Percentiles rank a stretch among this genome's conserved stretches.
These are phyloP conservation scores for Hypoxylon sp. DNA, from an alignment of 2,329 filamentous ascomycete species.

Conservation along the genomic window DNA sequence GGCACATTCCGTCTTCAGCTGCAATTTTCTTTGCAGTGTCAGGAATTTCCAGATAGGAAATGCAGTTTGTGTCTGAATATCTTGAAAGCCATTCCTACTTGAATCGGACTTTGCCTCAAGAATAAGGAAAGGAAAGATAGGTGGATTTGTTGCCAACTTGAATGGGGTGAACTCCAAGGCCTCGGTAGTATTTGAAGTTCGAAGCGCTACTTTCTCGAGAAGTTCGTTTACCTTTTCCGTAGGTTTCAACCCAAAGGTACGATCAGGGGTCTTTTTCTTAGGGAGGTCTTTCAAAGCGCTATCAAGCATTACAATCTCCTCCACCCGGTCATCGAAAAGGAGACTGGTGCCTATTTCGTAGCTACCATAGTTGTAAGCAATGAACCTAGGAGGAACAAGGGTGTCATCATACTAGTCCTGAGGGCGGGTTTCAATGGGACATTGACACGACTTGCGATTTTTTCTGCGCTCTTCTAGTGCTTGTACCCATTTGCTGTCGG, in stretches of 20 bases:
- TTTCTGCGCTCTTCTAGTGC: constrained; percentile 14
- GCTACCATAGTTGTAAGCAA: constrained; percentile 2
- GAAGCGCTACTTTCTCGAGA: not conserved
- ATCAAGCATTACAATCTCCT: constrained; percentile 24
- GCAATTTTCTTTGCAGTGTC: constrained; percentile 14
- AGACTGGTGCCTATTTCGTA: constrained; percentile 12
- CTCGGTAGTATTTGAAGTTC: not conserved
- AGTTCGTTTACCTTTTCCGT: constrained; percentile 16
- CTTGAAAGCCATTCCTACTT: constrained; percentile 25
- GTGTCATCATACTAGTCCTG: constrained; percentile 8
- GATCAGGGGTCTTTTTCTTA: constrained; percentile 17
- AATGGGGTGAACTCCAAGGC: constrained; percentile 9
- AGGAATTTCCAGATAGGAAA: constrained; percentile 37
- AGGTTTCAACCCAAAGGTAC: constrained; percentile 14
- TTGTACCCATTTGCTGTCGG: constrained; percentile 5
- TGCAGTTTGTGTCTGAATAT: constrained; percentile 37
- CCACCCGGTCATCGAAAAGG: constrained; percentile 23
- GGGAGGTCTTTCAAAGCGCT: constrained; percentile 17
- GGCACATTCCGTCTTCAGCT: constrained; percentile 4
- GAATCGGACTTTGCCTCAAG: constrained; percentile 26
- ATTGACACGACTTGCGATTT: constrained; percentile 18
- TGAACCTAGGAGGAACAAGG: not conserved
- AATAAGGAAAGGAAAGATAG: constrained; percentile 18
- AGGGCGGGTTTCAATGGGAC: constrained; percentile 6
- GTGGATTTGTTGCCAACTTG: constrained; percentile 8